phyloP scores from a whole-genome alignment of 352 stramenopile genomes.

The Sclerospora graminicola region DNA sequence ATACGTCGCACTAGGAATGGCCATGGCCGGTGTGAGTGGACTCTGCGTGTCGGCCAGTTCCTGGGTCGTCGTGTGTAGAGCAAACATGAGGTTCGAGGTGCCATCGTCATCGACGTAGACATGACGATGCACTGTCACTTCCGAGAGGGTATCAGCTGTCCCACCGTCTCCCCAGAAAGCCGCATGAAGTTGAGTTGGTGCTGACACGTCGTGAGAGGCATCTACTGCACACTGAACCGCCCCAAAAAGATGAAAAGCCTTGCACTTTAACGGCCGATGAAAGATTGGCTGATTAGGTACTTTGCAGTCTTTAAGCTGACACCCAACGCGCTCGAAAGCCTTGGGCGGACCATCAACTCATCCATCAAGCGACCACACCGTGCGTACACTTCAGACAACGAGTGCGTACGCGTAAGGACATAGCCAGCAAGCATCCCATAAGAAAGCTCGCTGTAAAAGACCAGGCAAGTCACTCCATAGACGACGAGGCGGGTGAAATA shows the following conservation, averaged over 20 bases:
- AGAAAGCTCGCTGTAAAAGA: too few relatives aligned
- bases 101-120: slow-evolving; percentile 21
- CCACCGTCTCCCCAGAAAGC: slow-evolving; percentile 52
- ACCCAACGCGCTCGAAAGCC: too few relatives aligned
- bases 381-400: too few relatives aligned
- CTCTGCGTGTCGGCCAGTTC: slow-evolving; percentile 43
- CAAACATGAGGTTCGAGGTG: slow-evolving; percentile 39
- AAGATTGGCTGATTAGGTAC: too few relatives aligned
- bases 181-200: slow-evolving; percentile 27
- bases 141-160: slow-evolving; percentile 33
- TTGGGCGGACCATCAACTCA: too few relatives aligned
- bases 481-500: too few relatives aligned
- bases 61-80: slow-evolving; percentile 32
- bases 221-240: slow-evolving; percentile 51
- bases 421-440: too few relatives aligned
- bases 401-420: too few relatives aligned
- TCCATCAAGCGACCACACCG: too few relatives aligned
- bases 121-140: slow-evolving; percentile 44
- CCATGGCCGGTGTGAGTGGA: slow-evolving; percentile 31
- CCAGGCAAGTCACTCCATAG: too few relatives aligned
- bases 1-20: slow-evolving; percentile 53
- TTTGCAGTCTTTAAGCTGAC: too few relatives aligned
- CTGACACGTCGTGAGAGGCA: slow-evolving; percentile 16
- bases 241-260: slow-evolving; percentile 24
- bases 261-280: slow-evolving; percentile 33